Evolutionary conservation across 768 basidiomycete species (phyloP).

Genomic region (Leccinum olivaceopallidum): DNA sequence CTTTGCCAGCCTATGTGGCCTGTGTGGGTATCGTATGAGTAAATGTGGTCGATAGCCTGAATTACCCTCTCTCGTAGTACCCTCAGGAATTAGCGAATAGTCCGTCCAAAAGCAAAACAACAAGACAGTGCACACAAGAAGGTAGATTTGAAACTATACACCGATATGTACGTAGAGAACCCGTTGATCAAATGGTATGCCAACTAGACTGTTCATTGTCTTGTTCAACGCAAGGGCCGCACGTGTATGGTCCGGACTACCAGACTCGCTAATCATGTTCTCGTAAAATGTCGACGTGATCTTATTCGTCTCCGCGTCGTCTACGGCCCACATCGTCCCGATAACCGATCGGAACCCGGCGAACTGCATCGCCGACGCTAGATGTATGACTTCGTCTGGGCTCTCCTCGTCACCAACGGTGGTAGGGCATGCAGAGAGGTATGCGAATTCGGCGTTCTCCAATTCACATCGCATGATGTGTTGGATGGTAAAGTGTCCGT

Average conservation of each 20-base stretch:
- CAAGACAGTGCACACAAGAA: neutral
- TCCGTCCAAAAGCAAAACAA: too few species aligned
- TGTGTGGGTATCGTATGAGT: too few species aligned
- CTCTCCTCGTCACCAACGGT: neutral
- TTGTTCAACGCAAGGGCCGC: too few species aligned
- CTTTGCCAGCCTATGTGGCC: neutral
- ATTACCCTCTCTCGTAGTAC: neutral
- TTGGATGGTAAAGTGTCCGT: neutral
- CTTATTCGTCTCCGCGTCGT: neutral
- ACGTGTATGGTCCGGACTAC: too few species aligned
- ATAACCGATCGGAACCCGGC: neutral
- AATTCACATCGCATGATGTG: neutral
- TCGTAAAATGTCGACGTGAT: neutral
- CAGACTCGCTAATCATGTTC: too few species aligned
- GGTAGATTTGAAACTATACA: neutral
- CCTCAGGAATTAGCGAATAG: neutral
- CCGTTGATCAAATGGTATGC: too few species aligned
- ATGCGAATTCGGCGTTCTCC: neutral
- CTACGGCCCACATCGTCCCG: too few species aligned
- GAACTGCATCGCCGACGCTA: neutral
- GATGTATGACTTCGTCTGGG: neutral
- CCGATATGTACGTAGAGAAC: neutral
- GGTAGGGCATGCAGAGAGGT: neutral
- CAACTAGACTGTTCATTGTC: too few species aligned
- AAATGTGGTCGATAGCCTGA: too few species aligned